phyloP scores from a whole-genome alignment of 139 green algal genomes.

The Pseudopediastrum boryanum region DNA sequence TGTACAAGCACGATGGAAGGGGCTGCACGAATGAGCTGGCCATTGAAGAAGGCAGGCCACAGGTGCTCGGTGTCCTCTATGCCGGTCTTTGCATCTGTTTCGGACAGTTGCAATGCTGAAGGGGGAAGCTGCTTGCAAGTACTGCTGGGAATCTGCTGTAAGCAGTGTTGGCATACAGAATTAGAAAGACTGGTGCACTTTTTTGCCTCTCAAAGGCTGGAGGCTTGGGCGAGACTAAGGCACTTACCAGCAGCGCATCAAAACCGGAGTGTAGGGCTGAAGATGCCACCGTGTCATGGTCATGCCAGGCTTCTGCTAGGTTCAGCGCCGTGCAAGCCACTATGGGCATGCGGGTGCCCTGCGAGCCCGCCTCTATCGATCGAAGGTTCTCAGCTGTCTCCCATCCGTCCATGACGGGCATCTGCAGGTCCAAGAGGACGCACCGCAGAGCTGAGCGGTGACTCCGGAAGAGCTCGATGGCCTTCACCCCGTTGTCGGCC shows the following conservation, averaged over 20 bases:
- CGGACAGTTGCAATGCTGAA: too few species aligned
- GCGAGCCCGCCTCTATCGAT: neutral
- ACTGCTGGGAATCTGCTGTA: too few species aligned
- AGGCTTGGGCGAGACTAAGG: too few species aligned
- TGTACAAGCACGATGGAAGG: too few species aligned
- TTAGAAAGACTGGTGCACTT: neutral
- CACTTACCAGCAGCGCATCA: conserved; percentile 12
- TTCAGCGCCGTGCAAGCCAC: conserved; percentile 11
- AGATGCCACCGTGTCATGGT: neutral
- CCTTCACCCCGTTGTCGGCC: conserved; percentile 7
- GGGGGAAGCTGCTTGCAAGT: too few species aligned
- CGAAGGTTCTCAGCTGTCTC: conserved; percentile 17
- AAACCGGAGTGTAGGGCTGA: conserved; percentile 8
- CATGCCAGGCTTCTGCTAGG: conserved; percentile 1
- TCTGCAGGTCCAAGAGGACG: conserved; percentile 18
- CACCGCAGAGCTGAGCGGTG: conserved; percentile 1
- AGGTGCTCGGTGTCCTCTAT: too few species aligned
- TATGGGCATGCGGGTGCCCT: neutral
- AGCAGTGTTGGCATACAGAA: neutral
- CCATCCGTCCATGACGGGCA: conserved; percentile 18
- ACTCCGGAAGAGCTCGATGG: neutral
- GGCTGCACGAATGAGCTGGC: too few species aligned
- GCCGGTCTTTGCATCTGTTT: too few species aligned
- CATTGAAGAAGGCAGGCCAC: too few species aligned
- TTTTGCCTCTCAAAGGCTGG: too few species aligned